These are phyloP conservation scores for Glycine latifolia DNA, from an alignment of 306 rosid genomes.

Conservation along the genomic window DNA sequence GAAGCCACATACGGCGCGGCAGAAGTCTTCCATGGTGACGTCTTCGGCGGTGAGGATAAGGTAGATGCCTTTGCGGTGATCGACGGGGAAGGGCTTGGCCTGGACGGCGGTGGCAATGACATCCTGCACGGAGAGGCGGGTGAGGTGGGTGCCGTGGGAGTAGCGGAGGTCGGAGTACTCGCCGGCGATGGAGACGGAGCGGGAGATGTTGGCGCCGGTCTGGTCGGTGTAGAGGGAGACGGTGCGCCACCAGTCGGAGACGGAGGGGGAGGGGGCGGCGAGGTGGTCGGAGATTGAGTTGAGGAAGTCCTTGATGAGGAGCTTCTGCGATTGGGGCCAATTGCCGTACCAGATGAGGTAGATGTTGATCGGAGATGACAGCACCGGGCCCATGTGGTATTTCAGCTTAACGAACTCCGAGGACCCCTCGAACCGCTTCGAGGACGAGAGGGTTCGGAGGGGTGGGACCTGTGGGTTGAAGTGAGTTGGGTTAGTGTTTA, in stretches of 20 bases:
- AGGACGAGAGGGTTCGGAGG: constrained; percentile 55
- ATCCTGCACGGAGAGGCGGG: constrained; percentile 77
- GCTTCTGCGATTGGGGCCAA: constrained; percentile 66
- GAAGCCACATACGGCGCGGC: constrained; percentile 95
- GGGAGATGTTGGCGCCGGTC: constrained; percentile 86
- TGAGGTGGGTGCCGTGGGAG: constrained; percentile 71
- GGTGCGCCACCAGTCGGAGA: constrained; percentile 87
- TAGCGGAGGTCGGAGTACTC: constrained; percentile 64
- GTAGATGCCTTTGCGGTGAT: constrained; percentile 83
- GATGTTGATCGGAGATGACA: constrained; percentile 78
- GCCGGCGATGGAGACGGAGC: constrained; percentile 69
- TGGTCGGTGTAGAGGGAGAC: constrained; percentile 89
- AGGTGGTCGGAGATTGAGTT: constrained; percentile 58
- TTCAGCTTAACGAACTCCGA: constrained; percentile 77
- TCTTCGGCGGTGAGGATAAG: constrained; percentile 71
- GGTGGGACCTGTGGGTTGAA: constrained; percentile 81
- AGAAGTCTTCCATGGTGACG: constrained; percentile 81
- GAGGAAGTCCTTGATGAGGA: constrained; percentile 72
- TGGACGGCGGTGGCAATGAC: constrained; percentile 75
- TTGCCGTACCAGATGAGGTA: constrained; percentile 93
- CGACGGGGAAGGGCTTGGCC: constrained; percentile 79
- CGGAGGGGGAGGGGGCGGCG: constrained; percentile 66
- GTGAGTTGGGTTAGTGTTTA: neutral
- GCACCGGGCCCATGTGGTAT: constrained; percentile 97
- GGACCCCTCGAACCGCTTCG: constrained; percentile 81